Percentiles rank a stretch among this genome's conserved stretches.
phyloP scores from a whole-genome alignment of 1,139 yeast species.

The Candida buenavistaensis region DNA sequence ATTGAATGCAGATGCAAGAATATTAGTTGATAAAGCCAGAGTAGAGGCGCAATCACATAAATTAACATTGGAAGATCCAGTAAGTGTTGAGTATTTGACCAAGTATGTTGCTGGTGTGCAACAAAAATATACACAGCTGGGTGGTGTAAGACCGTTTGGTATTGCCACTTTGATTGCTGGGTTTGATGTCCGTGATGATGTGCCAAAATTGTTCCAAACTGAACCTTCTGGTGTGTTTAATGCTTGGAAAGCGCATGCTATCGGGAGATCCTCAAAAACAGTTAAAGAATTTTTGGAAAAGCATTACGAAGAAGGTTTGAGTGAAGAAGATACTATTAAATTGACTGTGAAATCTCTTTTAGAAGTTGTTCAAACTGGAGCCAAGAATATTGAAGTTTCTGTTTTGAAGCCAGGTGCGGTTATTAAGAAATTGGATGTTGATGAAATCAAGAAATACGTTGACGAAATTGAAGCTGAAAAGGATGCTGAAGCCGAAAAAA shows the following conservation, averaged over 20 bases:
- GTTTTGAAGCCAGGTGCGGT: slow-evolving; percentile 71
- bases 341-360: slow-evolving; percentile 83
- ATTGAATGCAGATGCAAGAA: slow-evolving; percentile 94
- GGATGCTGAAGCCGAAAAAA: slow-evolving; percentile 85
- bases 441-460: slow-evolving; percentile 74
- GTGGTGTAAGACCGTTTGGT: slow-evolving; percentile 96
- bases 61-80: slow-evolving; percentile 91
- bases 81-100: slow-evolving; percentile 87
- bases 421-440: slow-evolving; percentile 59
- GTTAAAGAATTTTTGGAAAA: slow-evolving; percentile 95
- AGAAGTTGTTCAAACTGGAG: slow-evolving; percentile 98
- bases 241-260: slow-evolving; percentile 99
- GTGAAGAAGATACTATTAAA: slow-evolving; percentile 73
- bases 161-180: slow-evolving; percentile 95
- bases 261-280: slow-evolving; percentile 93
- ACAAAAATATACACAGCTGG: slow-evolving; percentile 96
- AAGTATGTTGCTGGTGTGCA: slow-evolving; percentile 96
- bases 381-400: slow-evolving; percentile 91
- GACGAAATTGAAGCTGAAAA: slow-evolving; percentile 88
- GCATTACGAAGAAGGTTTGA: slow-evolving; percentile 69
- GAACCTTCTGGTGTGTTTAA: slow-evolving; percentile 98
- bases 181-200: slow-evolving; percentile 80
- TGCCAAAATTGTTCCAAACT: slow-evolving; percentile 87
- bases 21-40: slow-evolving; percentile 91
- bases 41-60: slow-evolving; percentile 97